phyloP scores from a whole-genome alignment of 306 rosid species.

The Rubus idaeus region DNA sequence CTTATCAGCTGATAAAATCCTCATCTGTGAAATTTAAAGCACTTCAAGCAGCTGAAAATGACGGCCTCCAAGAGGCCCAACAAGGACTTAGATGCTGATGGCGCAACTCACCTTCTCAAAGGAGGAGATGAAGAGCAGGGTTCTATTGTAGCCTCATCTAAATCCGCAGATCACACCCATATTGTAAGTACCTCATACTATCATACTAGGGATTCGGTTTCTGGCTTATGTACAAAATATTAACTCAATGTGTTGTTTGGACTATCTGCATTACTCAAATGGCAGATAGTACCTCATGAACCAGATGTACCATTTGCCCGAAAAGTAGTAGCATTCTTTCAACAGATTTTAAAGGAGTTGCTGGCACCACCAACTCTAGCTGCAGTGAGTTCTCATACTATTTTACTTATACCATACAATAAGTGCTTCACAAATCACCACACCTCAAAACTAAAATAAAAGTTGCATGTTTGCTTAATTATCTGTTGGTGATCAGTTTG shows the following conservation, averaged over 20 bases:
- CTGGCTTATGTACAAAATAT: not conserved
- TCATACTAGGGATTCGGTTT: not conserved
- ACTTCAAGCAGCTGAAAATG: conserved; percentile 42
- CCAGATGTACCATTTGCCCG: conserved; percentile 35
- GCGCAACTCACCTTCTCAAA: conserved; percentile 54
- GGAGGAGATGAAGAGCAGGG: conserved; percentile 29
- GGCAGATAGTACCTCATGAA: conserved; percentile 43
- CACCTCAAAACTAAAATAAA: not conserved
- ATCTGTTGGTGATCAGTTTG: conserved; percentile 47
- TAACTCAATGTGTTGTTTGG: conserved; percentile 7
- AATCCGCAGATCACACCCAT: conserved; percentile 33
- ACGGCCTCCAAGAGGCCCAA: conserved; percentile 34
- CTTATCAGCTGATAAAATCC: conserved; percentile 51
- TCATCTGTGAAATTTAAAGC: conserved; percentile 49
- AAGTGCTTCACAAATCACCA: not conserved
- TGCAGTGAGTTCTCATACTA: conserved; percentile 48
- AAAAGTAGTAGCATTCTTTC: conserved; percentile 30
- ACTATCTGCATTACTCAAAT: conserved; percentile 5
- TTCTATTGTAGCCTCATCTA: conserved; percentile 27
- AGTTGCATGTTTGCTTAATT: not conserved
- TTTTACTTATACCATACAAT: not conserved
- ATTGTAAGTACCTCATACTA: conserved; percentile 36
- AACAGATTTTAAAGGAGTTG: conserved; percentile 48
- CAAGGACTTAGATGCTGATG: conserved; percentile 37
- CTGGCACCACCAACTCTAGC: conserved; percentile 80